Conservation (phyloP, 2,329 filamentous ascomycete species). For the Zymoseptoria brevis region DNA sequence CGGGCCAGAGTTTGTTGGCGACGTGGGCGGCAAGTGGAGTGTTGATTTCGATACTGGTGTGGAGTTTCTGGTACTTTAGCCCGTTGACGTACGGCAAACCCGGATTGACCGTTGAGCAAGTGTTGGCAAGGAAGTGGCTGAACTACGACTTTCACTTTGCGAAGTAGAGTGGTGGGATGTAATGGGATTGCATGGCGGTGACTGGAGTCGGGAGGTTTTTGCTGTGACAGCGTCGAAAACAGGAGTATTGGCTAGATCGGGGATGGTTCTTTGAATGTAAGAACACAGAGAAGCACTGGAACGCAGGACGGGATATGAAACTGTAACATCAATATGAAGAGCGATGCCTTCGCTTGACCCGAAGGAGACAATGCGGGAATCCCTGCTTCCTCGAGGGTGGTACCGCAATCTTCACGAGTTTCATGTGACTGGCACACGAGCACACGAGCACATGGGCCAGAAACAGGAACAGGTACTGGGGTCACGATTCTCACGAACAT, state of each 20-base stretch:
- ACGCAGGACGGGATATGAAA: background rate
- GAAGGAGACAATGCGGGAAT: background rate
- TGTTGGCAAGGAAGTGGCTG: slow-evolving; percentile 85
- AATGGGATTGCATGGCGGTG: background rate
- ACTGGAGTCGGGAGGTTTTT: background rate
- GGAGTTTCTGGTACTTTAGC: slow-evolving; percentile 86
- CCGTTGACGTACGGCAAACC: slow-evolving; percentile 94
- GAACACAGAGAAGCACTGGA: background rate
- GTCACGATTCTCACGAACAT: background rate
- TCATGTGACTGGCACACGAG: background rate
- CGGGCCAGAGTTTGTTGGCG: slow-evolving; percentile 64
- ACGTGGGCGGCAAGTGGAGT: slow-evolving; percentile 72
- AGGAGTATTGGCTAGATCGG: background rate
- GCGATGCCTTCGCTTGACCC: background rate
- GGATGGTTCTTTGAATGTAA: background rate
- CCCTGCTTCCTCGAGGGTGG: background rate
- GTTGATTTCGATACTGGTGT: slow-evolving; percentile 60
- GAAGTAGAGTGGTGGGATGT: slow-evolving; percentile 55
- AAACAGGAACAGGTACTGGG: background rate
- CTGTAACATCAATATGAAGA: background rate
- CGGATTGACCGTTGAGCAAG: slow-evolving; percentile 69
- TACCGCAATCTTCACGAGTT: background rate
- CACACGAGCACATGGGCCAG: no score
- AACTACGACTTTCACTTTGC: slow-evolving; percentile 97
- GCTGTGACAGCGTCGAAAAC: background rate